Evolutionary conservation across 352 stramenopile species (phyloP), one percentile per base, ranked within the genome.

Genomic region (Phytophthora megakarya): DNA sequence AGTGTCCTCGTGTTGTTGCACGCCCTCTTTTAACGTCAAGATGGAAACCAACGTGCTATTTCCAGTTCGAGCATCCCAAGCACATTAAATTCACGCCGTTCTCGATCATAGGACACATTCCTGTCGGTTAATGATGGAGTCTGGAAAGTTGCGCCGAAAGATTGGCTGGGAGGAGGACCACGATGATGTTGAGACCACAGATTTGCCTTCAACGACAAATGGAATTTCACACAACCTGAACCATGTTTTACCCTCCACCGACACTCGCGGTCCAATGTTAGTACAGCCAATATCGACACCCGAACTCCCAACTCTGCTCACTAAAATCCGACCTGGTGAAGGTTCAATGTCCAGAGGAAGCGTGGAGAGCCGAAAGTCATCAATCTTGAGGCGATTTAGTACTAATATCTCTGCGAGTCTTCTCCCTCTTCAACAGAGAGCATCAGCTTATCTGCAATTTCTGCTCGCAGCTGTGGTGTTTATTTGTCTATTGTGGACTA

Each of bases 401-500:
- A 9, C 23, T 1, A 39, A 12, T 1, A 48, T 69, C 7, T 59
- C 61, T 12, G 28, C 45, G 5, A 44, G 11, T 28, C 28, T 69
- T 8, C 23, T 58, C 5, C 48, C 40, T 5, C 45, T 39, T 16
- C 28, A 16, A 25, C 61, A 58, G 19, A 55, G 21, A 1, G 26
- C 15, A 40, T 69, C 52, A 0, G 25, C 33, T 6, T 69, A 43
- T 5, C 46, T 69, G 0, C 61, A 65, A 25, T 13, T 56, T 43
- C 15, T 65, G n/a, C 42, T 69, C 25, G 53, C 53, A 32, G 32
- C 16, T 13, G 52, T 69, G 5, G 52, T 69, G 21, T 35, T 52
- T 16, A 43, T 63, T 22, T 68, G 60, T 45, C 22, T 68, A 3
- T 0, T 63, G 19, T 79, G 71, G 71, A 72, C 59, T 8, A 2